Evolutionary conservation across 352 stramenopile species (phyloP), one percentile per base, ranked within the genome.

Genomic region (Phytophthora fragariaefolia): DNA sequence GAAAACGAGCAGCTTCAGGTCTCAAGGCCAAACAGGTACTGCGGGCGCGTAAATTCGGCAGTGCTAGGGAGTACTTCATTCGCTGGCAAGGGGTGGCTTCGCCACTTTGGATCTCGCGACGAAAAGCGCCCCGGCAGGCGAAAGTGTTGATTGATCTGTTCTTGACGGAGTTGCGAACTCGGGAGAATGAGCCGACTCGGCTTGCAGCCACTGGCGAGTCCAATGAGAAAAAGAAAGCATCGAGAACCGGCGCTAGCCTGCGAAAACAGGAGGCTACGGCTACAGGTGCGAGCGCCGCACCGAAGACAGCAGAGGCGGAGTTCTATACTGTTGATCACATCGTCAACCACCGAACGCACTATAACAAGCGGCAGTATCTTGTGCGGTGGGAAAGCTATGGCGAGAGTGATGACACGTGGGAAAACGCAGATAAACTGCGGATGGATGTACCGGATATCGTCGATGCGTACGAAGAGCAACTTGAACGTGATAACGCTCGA

Each of bases 321-420:
- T 73, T 90, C 15, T 93, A 80, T 47, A 82, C 68, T 22, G 84
- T 91, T 20, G 80, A 91, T 34, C 77, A 83, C 51, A 87, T 93
- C 28, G 78, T 91, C 3, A 74, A 63, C 58, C 71, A 90, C 42
- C 78, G 80, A 17, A 49, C 70, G n/a, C 58, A 62, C 18, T 63
- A 70, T 34, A 68, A 70, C 30, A 83, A 75, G 53, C 80, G 79
- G 18, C 54, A 89, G 59, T 93, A 91, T 52, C 59, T 83, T 0
- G 82, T 93, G 3, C 79, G 80, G 40, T 93, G 85, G 82, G 82
- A 91, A 48, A 79, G 77, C 27, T 93, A 91, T 63, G 72, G 82
- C 38, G 74, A 74, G 24, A 80, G 73, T 36, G 75, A 88, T 45
- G 85, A 93, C 66, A 91, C 82, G 23, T 93, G 82, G 82, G 82